Percentiles rank a stretch among this genome's conserved stretches.
These are phyloP conservation scores for Nannizziopsis arthrosporioides DNA, from an alignment of 2,329 filamentous ascomycete species.

Conservation along the genomic window DNA sequence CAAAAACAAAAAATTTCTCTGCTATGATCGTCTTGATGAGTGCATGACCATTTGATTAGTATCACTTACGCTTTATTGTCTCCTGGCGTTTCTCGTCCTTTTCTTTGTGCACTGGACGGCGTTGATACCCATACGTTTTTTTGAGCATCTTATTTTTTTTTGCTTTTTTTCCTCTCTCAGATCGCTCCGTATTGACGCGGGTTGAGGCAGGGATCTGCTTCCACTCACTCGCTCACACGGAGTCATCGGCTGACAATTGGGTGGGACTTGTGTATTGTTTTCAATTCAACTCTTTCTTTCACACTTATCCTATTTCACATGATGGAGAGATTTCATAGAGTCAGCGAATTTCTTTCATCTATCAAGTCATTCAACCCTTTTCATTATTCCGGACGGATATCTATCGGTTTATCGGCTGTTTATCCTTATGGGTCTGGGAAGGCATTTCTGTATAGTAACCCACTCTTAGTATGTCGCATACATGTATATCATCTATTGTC, in stretches of 20 bases:
- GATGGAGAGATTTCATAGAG: neutral
- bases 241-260: too few species aligned
- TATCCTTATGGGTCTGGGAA: neutral
- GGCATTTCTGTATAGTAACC: conserved; percentile 3
- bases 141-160: conserved; percentile 3
- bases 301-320: neutral
- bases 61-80: neutral
- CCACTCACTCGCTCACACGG: neutral
- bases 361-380: neutral
- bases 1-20: neutral
- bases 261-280: neutral
- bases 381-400: neutral
- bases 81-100: neutral
- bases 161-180: neutral
- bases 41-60: conserved; percentile 10
- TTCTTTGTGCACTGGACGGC: conserved; percentile 11
- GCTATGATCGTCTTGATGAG: conserved; percentile 8
- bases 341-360: neutral
- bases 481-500: conserved; percentile 6
- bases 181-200: neutral
- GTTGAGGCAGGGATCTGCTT: neutral
- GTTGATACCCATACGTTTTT: conserved; percentile 15
- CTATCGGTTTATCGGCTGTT: neutral
- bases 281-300: neutral
- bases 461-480: neutral